These are phyloP conservation scores for Xylaria sp. DNA, from an alignment of 2,329 filamentous ascomycete species.

Conservation along the genomic window DNA sequence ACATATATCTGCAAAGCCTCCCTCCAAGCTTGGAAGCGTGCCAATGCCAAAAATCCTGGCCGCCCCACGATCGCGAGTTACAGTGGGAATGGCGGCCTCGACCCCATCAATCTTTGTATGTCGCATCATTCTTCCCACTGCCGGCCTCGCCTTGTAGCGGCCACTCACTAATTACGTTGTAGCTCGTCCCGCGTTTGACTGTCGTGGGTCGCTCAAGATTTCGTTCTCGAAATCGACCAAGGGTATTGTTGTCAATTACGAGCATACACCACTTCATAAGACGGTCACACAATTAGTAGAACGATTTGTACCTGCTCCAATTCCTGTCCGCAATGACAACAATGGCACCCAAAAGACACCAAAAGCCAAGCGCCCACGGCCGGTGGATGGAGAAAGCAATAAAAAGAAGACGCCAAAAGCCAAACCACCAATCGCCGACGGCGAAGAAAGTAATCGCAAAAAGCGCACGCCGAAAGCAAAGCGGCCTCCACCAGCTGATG, in stretches of 20 bases:
- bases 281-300: conserved; percentile 58
- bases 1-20: conserved; percentile 61
- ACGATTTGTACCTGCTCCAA: conserved; percentile 51
- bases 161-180: conserved; percentile 29
- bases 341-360: conserved; percentile 34
- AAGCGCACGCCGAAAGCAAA: conserved; percentile 37
- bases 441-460: conserved; percentile 33
- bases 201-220: conserved; percentile 57
- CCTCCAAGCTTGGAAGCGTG: conserved; percentile 55
- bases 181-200: conserved; percentile 66
- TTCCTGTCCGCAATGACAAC: conserved; percentile 35
- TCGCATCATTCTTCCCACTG: neutral
- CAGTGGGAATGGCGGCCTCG: conserved; percentile 52
- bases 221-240: conserved; percentile 55
- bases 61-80: conserved; percentile 55
- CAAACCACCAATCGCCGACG: conserved; percentile 37
- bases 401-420: conserved; percentile 35
- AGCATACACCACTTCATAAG: conserved; percentile 62
- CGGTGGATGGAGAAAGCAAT: conserved; percentile 35
- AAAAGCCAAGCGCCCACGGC: conserved; percentile 40
- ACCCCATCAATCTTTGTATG: conserved; percentile 53
- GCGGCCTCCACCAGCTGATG: conserved; percentile 37
- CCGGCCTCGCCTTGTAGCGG: neutral
- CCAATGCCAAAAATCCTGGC: conserved; percentile 49
- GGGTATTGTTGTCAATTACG: conserved; percentile 58